Evolutionary conservation across 1,284 basidiomycete species (phyloP).

Genomic region (Garcileccinum viscosum): DNA sequence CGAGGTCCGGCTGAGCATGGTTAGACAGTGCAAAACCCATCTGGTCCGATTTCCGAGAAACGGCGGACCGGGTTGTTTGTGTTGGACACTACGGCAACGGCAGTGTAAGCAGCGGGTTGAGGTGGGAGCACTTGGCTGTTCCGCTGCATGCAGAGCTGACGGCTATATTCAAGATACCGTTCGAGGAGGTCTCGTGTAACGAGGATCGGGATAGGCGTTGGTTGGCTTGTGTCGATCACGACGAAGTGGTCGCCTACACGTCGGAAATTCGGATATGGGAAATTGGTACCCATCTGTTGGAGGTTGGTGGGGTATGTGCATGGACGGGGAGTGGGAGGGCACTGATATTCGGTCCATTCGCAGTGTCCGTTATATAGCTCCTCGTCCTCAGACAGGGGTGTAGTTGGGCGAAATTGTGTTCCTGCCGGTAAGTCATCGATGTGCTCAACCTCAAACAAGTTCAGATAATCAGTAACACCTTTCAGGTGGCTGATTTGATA

Average conservation of each 20-base stretch:
- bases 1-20: background rate
- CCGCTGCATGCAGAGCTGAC: background rate
- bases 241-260: background rate
- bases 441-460: no score
- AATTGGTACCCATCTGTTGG: background rate
- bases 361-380: background rate
- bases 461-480: no score
- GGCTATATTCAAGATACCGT: background rate
- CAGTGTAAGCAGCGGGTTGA: background rate
- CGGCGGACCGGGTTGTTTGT: background rate
- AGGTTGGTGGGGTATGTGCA: background rate
- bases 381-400: no score
- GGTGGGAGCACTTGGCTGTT: background rate
- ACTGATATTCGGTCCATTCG: background rate
- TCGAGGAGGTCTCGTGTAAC: background rate
- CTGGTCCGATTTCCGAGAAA: background rate
- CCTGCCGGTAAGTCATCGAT: no score
- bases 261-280: background rate
- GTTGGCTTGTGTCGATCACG: background rate
- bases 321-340: background rate
- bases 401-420: no score
- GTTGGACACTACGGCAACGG: background rate
- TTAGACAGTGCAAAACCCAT: background rate
- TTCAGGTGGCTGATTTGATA: no score
- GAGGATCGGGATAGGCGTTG: background rate